Evolutionary conservation across 2,329 filamentous ascomycete species (phyloP), one percentile per base, ranked within the genome.

Genomic region (Talaromyces atroroseus): DNA sequence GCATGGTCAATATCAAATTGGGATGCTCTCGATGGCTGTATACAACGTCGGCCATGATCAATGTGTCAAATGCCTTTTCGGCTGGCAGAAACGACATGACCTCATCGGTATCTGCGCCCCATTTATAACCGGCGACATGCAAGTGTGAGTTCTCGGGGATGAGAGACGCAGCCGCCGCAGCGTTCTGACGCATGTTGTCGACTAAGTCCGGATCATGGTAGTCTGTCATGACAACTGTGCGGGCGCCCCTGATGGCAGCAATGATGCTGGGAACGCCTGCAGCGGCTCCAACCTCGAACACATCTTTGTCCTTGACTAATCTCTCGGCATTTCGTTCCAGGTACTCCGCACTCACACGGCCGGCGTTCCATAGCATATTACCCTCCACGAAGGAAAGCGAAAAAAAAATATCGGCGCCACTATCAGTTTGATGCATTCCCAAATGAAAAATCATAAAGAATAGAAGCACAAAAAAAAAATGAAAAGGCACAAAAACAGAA

Each of bases 321-420:
- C 72, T 61, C 8, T 71, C 65, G n/a, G 84, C 80, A 61, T 84
- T 78, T 44, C 82, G 75, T 73, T 96, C 90, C 57, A 96, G 84
- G 73, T 91, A 91, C 63, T 84, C 79, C 16, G 91, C 84, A 49
- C 92, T 81, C 40, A 89, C 84, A 60, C 89, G 87, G 59, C 87
- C 87, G 59, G 90, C 92, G 71, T 96, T 95, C 92, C 92, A 97
- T 29, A 96, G 81, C 62, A 89, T 82, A 72, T 96, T 90, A 16
- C 90, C 92, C 83, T 83, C 64, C 60, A 59, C 57, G 58, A 52
- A 53, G 44, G 14, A 36, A 29, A 29, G 26, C 26, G 5, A 29
- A 29, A 29, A 8, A 10, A 4, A 29, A 11, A 29, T 8, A 8
- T 29, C 26, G 26, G 26, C 26, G 61, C 66, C 61, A 48, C n/a